Evolutionary conservation across 305 asterid species (phyloP).

Genomic region (Rubia tinctorum): DNA sequence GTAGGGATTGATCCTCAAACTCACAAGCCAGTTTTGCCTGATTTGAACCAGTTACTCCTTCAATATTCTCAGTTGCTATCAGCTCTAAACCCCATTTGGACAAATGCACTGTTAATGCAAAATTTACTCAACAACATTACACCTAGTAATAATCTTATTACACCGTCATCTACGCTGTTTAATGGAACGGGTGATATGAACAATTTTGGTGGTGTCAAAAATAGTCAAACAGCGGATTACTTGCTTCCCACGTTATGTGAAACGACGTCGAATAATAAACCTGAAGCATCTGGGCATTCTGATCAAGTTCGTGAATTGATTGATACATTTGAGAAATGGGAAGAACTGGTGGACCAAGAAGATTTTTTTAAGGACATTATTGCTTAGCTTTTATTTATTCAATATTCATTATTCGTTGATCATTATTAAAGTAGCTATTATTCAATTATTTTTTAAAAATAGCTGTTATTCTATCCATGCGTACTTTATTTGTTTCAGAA

Average conservation of each 20-base stretch:
- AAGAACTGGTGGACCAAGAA: conserved; percentile 4
- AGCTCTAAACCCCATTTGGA: conserved; percentile 8
- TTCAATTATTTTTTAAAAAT: too few relatives aligned
- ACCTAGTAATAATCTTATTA: neutral
- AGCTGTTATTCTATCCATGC: too few relatives aligned
- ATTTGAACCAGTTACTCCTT: conserved; percentile 1
- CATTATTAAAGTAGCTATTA: too few relatives aligned
- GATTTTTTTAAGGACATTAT: conserved; percentile 11
- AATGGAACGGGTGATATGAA: neutral
- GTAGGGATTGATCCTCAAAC: conserved; percentile 64
- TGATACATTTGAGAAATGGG: conserved; percentile 12
- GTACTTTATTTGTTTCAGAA: too few relatives aligned
- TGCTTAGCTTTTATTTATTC: neutral
- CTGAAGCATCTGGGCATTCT: neutral
- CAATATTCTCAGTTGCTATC: conserved; percentile 5
- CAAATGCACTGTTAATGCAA: conserved; percentile 8
- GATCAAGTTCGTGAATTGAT: neutral
- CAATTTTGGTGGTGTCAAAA: neutral
- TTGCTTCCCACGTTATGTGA: conserved; percentile 7
- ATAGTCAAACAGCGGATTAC: neutral
- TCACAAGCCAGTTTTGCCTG: conserved; percentile 42
- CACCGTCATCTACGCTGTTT: neutral
- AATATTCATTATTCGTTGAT: too few relatives aligned
- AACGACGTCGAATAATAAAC: neutral
- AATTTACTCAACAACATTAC: neutral